These are phyloP conservation scores for Heliamphora exappendiculata DNA, from an alignment of 148 eudicot genomes.

Conservation along the genomic window DNA sequence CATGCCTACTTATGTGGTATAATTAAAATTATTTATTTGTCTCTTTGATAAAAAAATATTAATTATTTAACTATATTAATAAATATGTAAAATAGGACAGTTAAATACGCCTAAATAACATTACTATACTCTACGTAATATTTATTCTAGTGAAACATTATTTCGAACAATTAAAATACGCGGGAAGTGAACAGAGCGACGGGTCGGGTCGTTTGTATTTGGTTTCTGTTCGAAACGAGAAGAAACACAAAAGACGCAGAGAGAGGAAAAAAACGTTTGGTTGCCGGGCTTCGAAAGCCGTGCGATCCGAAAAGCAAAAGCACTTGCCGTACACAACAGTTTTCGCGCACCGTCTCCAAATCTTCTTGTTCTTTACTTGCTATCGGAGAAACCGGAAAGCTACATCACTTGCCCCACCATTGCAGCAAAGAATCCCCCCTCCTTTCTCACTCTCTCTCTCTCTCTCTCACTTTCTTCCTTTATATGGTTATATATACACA, in stretches of 20 bases:
- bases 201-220: too few species aligned
- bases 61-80: too few species aligned
- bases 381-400: slow-evolving; percentile 25
- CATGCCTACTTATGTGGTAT: too few species aligned
- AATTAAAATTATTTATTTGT: too few species aligned
- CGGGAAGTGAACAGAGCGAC: too few species aligned
- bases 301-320: not conserved
- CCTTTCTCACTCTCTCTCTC: not conserved
- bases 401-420: slow-evolving; percentile 20
- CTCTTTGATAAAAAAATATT: too few species aligned
- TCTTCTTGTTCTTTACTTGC: slow-evolving; percentile 29
- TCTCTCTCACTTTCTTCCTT: not conserved
- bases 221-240: not conserved
- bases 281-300: not conserved
- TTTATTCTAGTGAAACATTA: too few species aligned
- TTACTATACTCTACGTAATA: too few species aligned
- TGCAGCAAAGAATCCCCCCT: slow-evolving; percentile 28
- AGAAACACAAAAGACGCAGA: not conserved
- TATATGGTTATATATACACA: not conserved
- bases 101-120: too few species aligned
- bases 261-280: not conserved
- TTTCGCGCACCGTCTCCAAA: not conserved
- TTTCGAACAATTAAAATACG: too few species aligned
- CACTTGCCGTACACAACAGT: not conserved
- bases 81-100: too few species aligned